Conservation (phyloP, 352 stramenopile species). For the Globisporangium viniferum region DNA sequence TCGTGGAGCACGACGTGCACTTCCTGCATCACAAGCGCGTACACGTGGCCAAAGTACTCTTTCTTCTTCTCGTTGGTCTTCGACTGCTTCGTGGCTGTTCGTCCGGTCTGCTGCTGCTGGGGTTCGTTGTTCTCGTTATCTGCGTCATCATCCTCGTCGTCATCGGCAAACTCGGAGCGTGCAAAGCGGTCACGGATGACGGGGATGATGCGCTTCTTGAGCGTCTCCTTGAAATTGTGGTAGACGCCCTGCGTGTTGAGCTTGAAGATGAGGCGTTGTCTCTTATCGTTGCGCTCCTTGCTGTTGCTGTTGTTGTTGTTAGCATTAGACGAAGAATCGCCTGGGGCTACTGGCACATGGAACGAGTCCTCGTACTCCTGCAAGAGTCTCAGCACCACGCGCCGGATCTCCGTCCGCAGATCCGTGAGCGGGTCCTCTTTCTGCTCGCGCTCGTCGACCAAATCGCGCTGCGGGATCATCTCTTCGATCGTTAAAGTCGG, state of each 20-base stretch:
- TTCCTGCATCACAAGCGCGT: conserved; percentile 73
- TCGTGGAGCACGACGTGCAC: conserved; percentile 67
- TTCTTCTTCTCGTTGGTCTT: conserved; percentile 34
- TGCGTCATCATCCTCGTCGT: conserved; percentile 17
- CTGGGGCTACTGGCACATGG: neutral
- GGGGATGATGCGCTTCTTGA: conserved; percentile 79
- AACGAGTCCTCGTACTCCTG: conserved; percentile 57
- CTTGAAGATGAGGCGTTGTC: conserved; percentile 69
- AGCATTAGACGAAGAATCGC: neutral
- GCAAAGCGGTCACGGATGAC: conserved; percentile 64
- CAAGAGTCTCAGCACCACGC: conserved; percentile 50
- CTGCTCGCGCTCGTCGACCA: conserved; percentile 44
- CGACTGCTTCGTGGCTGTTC: neutral
- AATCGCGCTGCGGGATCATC: conserved; percentile 47
- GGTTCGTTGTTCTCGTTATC: conserved; percentile 1
- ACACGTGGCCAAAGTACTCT: conserved; percentile 62
- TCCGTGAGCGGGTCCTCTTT: conserved; percentile 37
- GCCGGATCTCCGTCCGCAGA: conserved; percentile 57
- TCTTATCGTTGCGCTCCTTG: conserved; percentile 52
- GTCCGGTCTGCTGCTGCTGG: neutral
- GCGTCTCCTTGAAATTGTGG: conserved; percentile 77
- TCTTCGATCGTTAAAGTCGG: conserved; percentile 39
- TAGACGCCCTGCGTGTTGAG: conserved; percentile 78
- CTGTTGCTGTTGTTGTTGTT: neutral
- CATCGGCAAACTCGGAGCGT: conserved; percentile 19